These are phyloP conservation scores for Claviceps humidiphila DNA, from an alignment of 2,329 filamentous ascomycete genomes.

Conservation along the genomic window DNA sequence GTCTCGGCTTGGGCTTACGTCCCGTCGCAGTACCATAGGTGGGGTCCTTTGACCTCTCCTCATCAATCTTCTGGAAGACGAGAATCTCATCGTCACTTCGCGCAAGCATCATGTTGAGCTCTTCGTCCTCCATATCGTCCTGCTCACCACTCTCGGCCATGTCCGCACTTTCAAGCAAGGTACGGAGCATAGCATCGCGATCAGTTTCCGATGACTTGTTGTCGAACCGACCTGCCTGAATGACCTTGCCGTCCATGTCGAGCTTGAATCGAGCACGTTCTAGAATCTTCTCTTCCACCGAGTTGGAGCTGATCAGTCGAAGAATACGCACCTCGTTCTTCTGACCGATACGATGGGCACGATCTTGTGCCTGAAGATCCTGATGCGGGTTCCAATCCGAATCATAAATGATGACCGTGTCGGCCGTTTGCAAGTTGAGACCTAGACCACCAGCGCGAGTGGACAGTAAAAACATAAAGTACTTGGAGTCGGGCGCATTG, in stretches of 20 bases:
- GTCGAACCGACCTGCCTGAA: conserved; percentile 97
- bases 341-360: conserved; percentile 98
- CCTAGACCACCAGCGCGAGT: conserved; percentile 96
- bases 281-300: conserved; percentile 96
- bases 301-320: conserved; percentile 89
- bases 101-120: conserved; percentile 88
- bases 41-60: conserved; percentile 52
- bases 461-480: conserved; percentile 97
- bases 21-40: conserved; percentile 56
- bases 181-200: conserved; percentile 90
- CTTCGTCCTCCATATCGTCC: conserved; percentile 97
- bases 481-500: conserved; percentile 79
- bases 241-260: conserved; percentile 98
- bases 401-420: conserved; percentile 99
- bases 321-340: conserved; percentile 98
- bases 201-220: conserved; percentile 99
- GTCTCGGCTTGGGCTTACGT: conserved; percentile 55
- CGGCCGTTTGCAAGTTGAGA: conserved; percentile 91
- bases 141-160: conserved; percentile 58
- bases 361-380: conserved; percentile 97
- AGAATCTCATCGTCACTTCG: conserved; percentile 68
- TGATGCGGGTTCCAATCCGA: conserved; percentile 99
- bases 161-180: conserved; percentile 75
- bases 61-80: conserved; percentile 73
- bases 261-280: conserved; percentile 96